Base-by-base conservation (phyloP, 805 yeast genomes). In the Yamadazyma endophytica region DNA sequence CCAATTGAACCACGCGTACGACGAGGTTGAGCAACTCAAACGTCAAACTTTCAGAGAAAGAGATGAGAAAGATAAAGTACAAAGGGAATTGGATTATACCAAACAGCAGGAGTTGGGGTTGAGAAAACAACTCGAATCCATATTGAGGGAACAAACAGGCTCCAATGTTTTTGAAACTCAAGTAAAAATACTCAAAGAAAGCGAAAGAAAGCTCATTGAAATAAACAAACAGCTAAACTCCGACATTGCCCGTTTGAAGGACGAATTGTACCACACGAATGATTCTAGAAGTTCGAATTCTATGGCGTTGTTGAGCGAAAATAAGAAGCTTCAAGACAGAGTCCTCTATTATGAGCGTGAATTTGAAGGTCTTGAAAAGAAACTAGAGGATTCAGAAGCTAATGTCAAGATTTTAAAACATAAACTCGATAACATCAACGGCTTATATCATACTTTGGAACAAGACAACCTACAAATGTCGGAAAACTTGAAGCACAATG, bases 171-270 rank as follows among this genome's bases (percentile, higher is more conserved):
- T 49, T 34, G 49, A 51, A 33, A 26, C 44, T 2, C 59, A 57
- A 30, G 44, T 56, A 17, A 52, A 55, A 7, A 19, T 37, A 1
- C 39, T 55, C 21, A 46, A 42, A 13, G 26, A 17, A 4, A 51
- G 38, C 16, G 61, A 57, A 30, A 23, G 28, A 6, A 36, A 35
- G 4, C 39, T 53, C 17, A 20, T 15, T 5, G 42, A 32, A 4
- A 40, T 49, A 19, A 55, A 46, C 29, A 41, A 47, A 17, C 24
- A 37, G 17, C 46, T 61, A 32, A 48, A 49, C 32, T 39, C 44
- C 4, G 58, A 61, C 27, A 36, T 56, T 6, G 54, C 56, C 20
- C 52, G 49, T 31, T 40, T 59, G 8, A 56, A 52, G 34, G 49
- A 43, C 21, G 52, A 49, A 27, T 26, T 46, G 17, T 47, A 43